Evolutionary conservation across 2,329 filamentous ascomycete species (phyloP).

Genomic region (Hypoxylon sp.): DNA sequence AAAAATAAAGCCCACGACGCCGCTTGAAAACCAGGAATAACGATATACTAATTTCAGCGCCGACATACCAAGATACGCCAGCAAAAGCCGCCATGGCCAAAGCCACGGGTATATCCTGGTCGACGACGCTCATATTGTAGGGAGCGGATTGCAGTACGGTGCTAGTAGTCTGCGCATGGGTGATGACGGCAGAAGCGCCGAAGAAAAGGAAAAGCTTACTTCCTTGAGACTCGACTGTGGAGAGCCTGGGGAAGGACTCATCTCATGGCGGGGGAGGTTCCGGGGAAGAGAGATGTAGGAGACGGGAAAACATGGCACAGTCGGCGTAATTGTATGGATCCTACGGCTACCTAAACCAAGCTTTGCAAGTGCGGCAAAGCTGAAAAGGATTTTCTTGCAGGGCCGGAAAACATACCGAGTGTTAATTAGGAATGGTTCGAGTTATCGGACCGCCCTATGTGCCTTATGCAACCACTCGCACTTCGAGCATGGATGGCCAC

Average conservation of each 20-base stretch:
- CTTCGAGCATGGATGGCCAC: constrained; percentile 8
- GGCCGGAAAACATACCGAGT: not conserved
- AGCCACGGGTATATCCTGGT: constrained; percentile 37
- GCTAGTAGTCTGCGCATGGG: constrained; percentile 2
- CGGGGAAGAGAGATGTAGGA: constrained; percentile 4
- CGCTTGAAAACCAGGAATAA: constrained; percentile 54
- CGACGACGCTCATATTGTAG: constrained; percentile 20
- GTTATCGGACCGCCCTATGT: constrained; percentile 2
- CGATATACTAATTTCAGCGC: constrained; percentile 53
- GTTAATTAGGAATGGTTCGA: not conserved
- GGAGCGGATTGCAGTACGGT: not conserved
- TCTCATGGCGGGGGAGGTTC: not conserved
- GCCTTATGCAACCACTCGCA: constrained; percentile 5
- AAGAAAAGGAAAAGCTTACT: constrained; percentile 4
- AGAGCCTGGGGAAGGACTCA: constrained; percentile 10
- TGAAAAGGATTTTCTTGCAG: not conserved
- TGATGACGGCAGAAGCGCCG: constrained; percentile 1
- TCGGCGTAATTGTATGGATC: not conserved
- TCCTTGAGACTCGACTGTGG: constrained; percentile 8
- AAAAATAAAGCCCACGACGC: constrained; percentile 55
- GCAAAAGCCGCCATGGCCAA: constrained; percentile 58
- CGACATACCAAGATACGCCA: constrained; percentile 56
- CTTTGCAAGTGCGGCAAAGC: not conserved
- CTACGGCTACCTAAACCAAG: not conserved
- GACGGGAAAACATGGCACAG: not conserved